These are phyloP conservation scores for Dujonia santamariae DNA, from an alignment of 1,139 yeast genomes.

Conservation along the genomic window DNA sequence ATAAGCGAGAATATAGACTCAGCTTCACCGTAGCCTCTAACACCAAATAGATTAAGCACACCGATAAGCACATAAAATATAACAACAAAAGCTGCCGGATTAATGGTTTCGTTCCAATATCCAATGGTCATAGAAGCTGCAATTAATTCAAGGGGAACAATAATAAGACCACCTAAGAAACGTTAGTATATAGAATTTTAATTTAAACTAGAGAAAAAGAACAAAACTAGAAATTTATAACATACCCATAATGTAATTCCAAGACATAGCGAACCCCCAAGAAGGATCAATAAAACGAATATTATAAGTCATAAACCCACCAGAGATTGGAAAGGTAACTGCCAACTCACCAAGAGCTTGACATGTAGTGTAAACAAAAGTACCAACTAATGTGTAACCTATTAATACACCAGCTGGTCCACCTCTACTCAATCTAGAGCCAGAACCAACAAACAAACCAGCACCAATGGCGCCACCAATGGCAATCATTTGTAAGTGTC, in stretches of 20 bases:
- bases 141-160: slow-evolving; percentile 32
- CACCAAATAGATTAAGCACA: slow-evolving; percentile 52
- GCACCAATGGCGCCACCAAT: too few relatives aligned
- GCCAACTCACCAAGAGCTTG: too few relatives aligned
- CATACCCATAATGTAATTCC: slow-evolving; percentile 44
- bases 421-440: slow-evolving; percentile 28
- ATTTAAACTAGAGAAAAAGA: too few relatives aligned
- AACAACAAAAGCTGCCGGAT: too few relatives aligned
- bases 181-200: too few relatives aligned
- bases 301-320: slow-evolving; percentile 35
- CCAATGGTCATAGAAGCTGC: slow-evolving; percentile 38
- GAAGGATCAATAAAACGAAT: slow-evolving; percentile 34
- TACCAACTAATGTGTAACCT: slow-evolving; percentile 28
- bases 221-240: too few relatives aligned
- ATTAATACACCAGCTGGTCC: slow-evolving; percentile 35
- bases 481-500: too few relatives aligned
- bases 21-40: slow-evolving; percentile 62
- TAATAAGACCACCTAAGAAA: slow-evolving; percentile 33
- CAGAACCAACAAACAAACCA: slow-evolving; percentile 36
- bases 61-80: slow-evolving; percentile 24
- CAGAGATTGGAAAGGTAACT: slow-evolving; percentile 35
- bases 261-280: slow-evolving; percentile 40
- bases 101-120: slow-evolving; percentile 35
- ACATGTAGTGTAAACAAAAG: slow-evolving; percentile 30
- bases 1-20: slow-evolving; percentile 61